A percentile compares a stretch with the other conserved stretches of the same genome.
These are phyloP conservation scores for Diaporthe longicolla DNA, from an alignment of 2,329 filamentous ascomycete genomes.

Conservation along the genomic window DNA sequence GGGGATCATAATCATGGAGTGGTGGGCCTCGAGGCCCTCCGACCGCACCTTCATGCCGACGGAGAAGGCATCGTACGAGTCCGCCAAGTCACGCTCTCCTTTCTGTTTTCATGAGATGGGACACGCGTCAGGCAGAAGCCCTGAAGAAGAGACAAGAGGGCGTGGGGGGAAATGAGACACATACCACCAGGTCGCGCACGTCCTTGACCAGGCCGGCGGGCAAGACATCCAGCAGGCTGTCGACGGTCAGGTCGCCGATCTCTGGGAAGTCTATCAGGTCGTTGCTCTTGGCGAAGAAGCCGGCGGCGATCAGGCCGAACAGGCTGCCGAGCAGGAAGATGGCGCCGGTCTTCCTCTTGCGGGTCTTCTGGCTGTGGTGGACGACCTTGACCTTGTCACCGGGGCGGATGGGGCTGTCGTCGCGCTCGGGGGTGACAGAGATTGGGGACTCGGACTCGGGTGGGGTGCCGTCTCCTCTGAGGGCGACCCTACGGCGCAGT, in stretches of 20 bases:
- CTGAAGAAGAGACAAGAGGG: neutral
- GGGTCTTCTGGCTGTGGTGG: conserved; percentile 62
- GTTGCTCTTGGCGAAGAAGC: conserved; percentile 90
- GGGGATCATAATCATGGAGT: conserved; percentile 96
- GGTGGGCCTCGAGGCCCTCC: conserved; percentile 85
- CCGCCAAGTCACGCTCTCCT: conserved; percentile 84
- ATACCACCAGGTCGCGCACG: conserved; percentile 85
- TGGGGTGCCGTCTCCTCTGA: conserved; percentile 45
- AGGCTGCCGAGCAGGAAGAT: conserved; percentile 90
- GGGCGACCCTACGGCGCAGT: conserved; percentile 44
- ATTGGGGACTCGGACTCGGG: conserved; percentile 51
- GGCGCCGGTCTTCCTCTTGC: conserved; percentile 83
- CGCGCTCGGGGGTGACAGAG: conserved; percentile 47
- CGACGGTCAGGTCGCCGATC: conserved; percentile 82
- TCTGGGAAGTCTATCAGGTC: conserved; percentile 88
- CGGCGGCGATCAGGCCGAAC: conserved; percentile 90
- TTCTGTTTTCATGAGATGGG: conserved; percentile 64
- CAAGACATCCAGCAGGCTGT: conserved; percentile 87
- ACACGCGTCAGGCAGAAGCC: conserved; percentile 32
- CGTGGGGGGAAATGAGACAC: conserved; percentile 50
- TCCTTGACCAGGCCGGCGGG: conserved; percentile 89
- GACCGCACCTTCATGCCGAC: conserved; percentile 86
- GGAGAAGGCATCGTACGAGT: conserved; percentile 94
- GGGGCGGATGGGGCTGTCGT: conserved; percentile 53
- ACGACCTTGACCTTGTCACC: conserved; percentile 60